Conservation (phyloP, 768 basidiomycete species). For the Tulasnella sp. region DNA sequence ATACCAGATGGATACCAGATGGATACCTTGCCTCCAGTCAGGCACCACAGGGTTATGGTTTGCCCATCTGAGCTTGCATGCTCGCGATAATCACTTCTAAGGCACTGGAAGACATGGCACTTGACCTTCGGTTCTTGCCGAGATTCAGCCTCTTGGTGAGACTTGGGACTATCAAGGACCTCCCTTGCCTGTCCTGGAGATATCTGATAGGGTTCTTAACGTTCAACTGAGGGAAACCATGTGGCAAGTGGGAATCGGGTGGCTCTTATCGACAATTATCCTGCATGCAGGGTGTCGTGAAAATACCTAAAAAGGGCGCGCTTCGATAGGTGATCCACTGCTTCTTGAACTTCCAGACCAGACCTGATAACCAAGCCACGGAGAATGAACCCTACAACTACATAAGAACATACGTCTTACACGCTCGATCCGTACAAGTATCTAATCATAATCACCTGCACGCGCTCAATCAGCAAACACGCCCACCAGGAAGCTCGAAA, state of each 20-base stretch:
- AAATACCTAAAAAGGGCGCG: neutral
- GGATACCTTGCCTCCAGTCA: neutral
- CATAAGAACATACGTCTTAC: neutral
- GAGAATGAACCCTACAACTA: neutral
- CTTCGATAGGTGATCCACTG: neutral
- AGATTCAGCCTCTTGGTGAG: neutral
- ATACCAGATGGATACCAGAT: too few relatives aligned
- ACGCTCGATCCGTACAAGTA: neutral
- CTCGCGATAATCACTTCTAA: neutral
- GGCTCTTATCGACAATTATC: neutral
- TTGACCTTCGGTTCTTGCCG: neutral
- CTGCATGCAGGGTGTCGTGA: neutral
- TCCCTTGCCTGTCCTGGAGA: too few relatives aligned
- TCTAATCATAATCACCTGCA: neutral
- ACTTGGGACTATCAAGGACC: neutral
- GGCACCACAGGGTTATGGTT: neutral
- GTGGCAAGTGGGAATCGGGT: neutral
- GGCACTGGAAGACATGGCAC: neutral
- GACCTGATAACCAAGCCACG: neutral
- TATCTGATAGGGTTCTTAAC: too few relatives aligned
- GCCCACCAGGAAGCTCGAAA: slow-evolving; percentile 93
- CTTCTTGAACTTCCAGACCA: neutral
- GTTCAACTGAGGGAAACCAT: neutral
- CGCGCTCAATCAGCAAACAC: slow-evolving; percentile 57
- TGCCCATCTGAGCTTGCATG: neutral